Conservation (phyloP, 192 early-diverging fungal genomes). For the Phlyctochytrium planicorne region DNA sequence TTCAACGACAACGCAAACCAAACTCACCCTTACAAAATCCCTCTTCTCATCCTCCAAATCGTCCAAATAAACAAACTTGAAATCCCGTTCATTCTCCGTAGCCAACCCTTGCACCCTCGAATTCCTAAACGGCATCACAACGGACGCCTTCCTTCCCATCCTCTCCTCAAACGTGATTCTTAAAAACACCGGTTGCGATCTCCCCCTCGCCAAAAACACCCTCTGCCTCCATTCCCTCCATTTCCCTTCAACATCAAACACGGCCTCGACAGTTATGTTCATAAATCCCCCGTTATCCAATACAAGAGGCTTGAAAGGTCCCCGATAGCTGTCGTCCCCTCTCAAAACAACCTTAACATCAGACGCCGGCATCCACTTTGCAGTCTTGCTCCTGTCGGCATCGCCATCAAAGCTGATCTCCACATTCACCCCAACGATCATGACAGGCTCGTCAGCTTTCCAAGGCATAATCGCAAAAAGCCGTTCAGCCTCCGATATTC, state of each 20-base stretch:
- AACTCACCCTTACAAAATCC: not conserved
- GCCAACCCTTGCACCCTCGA: not conserved
- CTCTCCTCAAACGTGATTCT: not conserved
- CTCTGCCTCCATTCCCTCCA: not conserved
- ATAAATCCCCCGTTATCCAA: not conserved
- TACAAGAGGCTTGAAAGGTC: not conserved
- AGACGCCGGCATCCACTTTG: not conserved
- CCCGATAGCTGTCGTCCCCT: not conserved
- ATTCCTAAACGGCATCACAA: not conserved
- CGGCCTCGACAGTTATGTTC: not conserved
- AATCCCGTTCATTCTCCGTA: not conserved
- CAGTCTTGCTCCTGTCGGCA: no score
- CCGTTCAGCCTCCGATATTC: not conserved
- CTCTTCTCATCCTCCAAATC: not conserved
- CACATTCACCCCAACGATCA: not conserved
- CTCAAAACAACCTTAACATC: not conserved
- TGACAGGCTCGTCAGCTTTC: not conserved
- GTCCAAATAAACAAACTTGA: not conserved
- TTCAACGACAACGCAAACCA: not conserved
- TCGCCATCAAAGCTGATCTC: not conserved
- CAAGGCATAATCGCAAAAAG: not conserved
- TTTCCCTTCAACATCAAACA: not conserved
- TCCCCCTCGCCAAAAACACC: not conserved
- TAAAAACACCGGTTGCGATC: not conserved
- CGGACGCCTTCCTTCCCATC: not conserved